phyloP scores from a whole-genome alignment of 192 early-diverging fungal genomes.

The Podila verticillata region DNA sequence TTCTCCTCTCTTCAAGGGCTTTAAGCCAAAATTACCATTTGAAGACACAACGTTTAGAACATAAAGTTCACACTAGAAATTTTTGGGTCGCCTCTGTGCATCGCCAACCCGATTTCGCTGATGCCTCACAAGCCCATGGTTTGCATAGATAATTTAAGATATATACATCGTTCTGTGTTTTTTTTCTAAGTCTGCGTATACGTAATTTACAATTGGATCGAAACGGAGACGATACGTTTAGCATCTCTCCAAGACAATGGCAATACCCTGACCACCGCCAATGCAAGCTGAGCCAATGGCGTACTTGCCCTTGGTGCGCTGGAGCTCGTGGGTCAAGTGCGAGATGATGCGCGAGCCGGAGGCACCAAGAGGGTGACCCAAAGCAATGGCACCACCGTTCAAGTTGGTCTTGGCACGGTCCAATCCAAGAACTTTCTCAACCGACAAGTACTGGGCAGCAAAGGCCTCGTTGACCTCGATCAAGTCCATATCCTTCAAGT shows the following conservation, averaged over 20 bases:
- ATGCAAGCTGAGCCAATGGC: constrained; percentile 96
- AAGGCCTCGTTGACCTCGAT: constrained; percentile 99
- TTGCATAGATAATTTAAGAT: too few species aligned
- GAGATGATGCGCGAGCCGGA: constrained; percentile 93
- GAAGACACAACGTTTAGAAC: too few species aligned
- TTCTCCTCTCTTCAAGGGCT: too few species aligned
- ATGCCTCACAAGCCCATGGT: too few species aligned
- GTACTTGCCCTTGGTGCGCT: constrained; percentile 83
- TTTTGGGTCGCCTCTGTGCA: too few species aligned
- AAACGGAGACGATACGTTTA: not conserved
- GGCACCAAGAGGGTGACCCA: constrained; percentile 96
- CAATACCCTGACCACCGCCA: constrained; percentile 83
- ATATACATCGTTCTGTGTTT: too few species aligned
- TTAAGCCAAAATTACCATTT: too few species aligned
- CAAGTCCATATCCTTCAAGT: constrained; percentile 86
- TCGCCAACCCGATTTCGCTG: too few species aligned
- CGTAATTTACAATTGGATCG: too few species aligned
- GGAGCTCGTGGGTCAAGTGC: constrained; percentile 87
- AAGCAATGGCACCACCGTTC: constrained; percentile 93
- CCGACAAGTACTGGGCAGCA: constrained; percentile 90
- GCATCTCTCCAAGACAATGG: constrained; percentile 27
- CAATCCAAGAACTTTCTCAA: constrained; percentile 88
- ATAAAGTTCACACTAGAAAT: too few species aligned
- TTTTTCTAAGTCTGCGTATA: too few species aligned
- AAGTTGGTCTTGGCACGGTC: constrained; percentile 82